A percentile compares a stretch with the other conserved stretches of the same genome.
These are phyloP conservation scores for Aspergillus sclerotioniger DNA, from an alignment of 495 filamentous ascomycete species.

Conservation along the genomic window DNA sequence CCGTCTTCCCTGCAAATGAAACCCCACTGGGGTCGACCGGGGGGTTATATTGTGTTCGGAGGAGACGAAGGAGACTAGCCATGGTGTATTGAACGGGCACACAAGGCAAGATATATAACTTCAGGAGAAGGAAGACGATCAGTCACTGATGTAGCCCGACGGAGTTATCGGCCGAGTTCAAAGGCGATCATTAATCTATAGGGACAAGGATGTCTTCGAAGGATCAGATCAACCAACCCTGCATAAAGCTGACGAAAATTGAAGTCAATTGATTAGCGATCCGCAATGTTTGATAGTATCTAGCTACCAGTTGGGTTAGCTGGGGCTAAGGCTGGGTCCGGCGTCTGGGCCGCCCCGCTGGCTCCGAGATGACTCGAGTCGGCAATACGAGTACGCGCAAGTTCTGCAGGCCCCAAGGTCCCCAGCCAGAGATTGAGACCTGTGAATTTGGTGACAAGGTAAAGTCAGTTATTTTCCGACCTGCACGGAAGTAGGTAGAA, in stretches of 20 bases:
- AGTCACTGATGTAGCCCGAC: no score
- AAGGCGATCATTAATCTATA: neutral
- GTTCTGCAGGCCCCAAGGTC: neutral
- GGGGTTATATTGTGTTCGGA: slow-evolving; percentile 36
- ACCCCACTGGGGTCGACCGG: slow-evolving; percentile 34
- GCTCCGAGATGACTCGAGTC: slow-evolving; percentile 9
- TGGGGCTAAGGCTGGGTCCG: slow-evolving; percentile 10
- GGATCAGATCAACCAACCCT: neutral
- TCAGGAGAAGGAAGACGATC: no score
- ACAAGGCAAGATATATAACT: neutral
- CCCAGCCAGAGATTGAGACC: neutral
- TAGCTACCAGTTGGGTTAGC: slow-evolving; percentile 10
- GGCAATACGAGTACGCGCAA: slow-evolving; percentile 4
- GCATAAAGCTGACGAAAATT: neutral
- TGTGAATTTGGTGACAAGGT: neutral
- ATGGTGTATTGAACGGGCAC: slow-evolving; percentile 21
- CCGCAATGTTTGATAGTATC: slow-evolving; percentile 4
- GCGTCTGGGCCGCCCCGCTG: slow-evolving; percentile 15
- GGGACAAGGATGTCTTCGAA: neutral
- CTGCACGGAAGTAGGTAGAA: no score
- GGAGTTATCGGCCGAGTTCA: no score
- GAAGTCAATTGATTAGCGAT: slow-evolving; percentile 3
- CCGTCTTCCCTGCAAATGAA: slow-evolving; percentile 48
- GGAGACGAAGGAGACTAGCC: slow-evolving; percentile 38
- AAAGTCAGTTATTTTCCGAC: no score